A percentile compares a stretch with the other conserved stretches of the same genome.
Evolutionary conservation across 805 yeast genomes (phyloP).

Genomic region (Vanderwaltozyma tropicalis): DNA sequence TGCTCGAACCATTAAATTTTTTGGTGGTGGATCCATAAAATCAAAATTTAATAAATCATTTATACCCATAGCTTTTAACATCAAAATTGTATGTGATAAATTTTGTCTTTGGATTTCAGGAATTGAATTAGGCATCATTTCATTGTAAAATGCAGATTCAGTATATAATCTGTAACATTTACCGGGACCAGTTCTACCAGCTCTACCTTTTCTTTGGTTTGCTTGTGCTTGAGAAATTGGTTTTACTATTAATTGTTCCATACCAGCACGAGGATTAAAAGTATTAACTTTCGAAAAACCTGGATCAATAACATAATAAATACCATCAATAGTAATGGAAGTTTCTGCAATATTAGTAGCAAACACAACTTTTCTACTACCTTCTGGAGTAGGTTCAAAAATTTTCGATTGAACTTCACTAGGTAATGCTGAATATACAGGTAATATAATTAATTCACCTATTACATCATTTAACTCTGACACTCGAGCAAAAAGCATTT

Average conservation of each 20-base stretch:
- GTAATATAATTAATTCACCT: conserved; percentile 63
- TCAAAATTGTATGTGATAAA: conserved; percentile 67
- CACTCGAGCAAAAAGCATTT: conserved; percentile 54
- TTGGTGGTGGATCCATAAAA: conserved; percentile 86
- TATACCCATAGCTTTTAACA: conserved; percentile 88
- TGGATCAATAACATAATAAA: conserved; percentile 84
- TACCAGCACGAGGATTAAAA: conserved; percentile 78
- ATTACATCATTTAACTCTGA: conserved; percentile 54
- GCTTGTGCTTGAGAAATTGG: conserved; percentile 96
- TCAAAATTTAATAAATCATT: conserved; percentile 70
- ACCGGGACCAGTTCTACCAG: conserved; percentile 96
- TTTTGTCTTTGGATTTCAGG: conserved; percentile 93
- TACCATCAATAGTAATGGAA: conserved; percentile 90
- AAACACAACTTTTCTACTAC: conserved; percentile 76
- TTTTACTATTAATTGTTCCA: conserved; percentile 74
- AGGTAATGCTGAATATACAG: conserved; percentile 87
- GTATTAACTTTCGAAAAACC: conserved; percentile 89
- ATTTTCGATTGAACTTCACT: conserved; percentile 81
- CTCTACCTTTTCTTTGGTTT: conserved; percentile 90
- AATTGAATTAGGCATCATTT: conserved; percentile 66
- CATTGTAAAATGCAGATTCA: conserved; percentile 63
- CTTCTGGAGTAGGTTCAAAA: conserved; percentile 79
- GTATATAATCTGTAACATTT: conserved; percentile 89
- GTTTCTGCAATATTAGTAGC: conserved; percentile 98
- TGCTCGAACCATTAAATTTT: conserved; percentile 63